These are phyloP conservation scores for Aspergillus affinis DNA, from an alignment of 495 filamentous ascomycete genomes.

Conservation along the genomic window DNA sequence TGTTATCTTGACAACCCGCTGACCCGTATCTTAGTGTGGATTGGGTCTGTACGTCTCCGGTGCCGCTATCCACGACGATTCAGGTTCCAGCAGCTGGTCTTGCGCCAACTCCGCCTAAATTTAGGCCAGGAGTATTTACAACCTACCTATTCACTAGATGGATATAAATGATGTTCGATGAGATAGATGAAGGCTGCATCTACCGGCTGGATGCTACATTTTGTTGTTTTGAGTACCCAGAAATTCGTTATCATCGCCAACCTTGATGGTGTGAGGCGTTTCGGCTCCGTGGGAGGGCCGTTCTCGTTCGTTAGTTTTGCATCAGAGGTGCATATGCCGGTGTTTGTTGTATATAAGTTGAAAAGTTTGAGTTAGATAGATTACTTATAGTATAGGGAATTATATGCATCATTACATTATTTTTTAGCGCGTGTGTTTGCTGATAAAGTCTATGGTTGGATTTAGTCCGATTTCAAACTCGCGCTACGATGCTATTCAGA, in stretches of 20 bases:
- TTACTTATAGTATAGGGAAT: too few relatives aligned
- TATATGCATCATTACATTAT: too few relatives aligned
- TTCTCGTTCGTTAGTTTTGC: not conserved
- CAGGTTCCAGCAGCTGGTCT: slow-evolving; percentile 29
- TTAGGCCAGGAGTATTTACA: not conserved
- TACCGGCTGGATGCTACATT: not conserved
- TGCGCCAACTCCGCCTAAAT: slow-evolving; percentile 29
- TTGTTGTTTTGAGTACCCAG: not conserved
- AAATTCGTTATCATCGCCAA: not conserved
- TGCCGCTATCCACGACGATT: slow-evolving; percentile 34
- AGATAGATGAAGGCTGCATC: not conserved
- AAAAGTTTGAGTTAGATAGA: too few relatives aligned
- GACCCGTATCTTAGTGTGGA: slow-evolving; percentile 41
- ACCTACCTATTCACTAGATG: not conserved
- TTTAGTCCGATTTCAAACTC: too few relatives aligned
- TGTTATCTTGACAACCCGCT: too few relatives aligned
- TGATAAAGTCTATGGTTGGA: too few relatives aligned
- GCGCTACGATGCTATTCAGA: too few relatives aligned
- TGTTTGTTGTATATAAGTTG: not conserved
- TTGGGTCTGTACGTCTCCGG: slow-evolving; percentile 43
- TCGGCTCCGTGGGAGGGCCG: not conserved
- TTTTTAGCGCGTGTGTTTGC: too few relatives aligned
- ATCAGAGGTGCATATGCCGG: not conserved
- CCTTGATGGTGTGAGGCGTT: not conserved
- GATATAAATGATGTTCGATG: not conserved